Evolutionary conservation across 2,329 filamentous ascomycete genomes (phyloP).

Genomic region (Fusarium humuli): DNA sequence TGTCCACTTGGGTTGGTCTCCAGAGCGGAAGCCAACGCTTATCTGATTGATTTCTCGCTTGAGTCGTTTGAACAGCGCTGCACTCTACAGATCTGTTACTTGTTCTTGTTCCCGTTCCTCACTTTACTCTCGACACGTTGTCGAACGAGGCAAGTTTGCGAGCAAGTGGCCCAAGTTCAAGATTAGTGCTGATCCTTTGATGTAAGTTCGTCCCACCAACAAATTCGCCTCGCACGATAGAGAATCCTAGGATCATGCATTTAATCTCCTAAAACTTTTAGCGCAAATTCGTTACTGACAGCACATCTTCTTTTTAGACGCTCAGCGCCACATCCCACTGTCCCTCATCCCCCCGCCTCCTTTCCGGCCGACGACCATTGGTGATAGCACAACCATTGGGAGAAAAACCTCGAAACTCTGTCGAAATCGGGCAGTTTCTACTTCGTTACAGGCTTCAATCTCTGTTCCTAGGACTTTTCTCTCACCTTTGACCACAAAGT

Average conservation of each 20-base stretch:
- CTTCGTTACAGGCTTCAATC: not conserved
- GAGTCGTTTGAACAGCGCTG: not conserved
- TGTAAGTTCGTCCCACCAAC: constrained; percentile 13
- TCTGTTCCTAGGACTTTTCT: not conserved
- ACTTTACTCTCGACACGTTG: constrained; percentile 2
- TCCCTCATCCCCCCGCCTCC: constrained; percentile 41
- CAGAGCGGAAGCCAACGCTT: not conserved
- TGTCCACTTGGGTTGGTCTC: constrained; percentile 12
- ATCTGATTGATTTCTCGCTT: not conserved
- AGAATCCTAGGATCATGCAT: constrained; percentile 25
- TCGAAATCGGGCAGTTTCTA: constrained; percentile 1
- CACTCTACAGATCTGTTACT: not conserved
- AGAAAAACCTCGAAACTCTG: constrained; percentile 23
- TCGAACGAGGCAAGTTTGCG: constrained; percentile 2
- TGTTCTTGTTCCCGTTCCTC: not conserved
- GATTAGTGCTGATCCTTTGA: constrained; percentile 21
- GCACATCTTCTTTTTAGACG: constrained; percentile 37
- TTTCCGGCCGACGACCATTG: constrained; percentile 43
- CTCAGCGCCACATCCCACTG: constrained; percentile 44
- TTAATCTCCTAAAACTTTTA: constrained; percentile 26
- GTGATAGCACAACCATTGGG: constrained; percentile 18
- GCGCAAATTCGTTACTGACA: constrained; percentile 36
- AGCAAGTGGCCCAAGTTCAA: constrained; percentile 9
- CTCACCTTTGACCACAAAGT: constrained; percentile 9
- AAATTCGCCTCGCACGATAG: constrained; percentile 17